Evolutionary conservation across 768 basidiomycete species (phyloP).

Genomic region (Podaxis rugospora): DNA sequence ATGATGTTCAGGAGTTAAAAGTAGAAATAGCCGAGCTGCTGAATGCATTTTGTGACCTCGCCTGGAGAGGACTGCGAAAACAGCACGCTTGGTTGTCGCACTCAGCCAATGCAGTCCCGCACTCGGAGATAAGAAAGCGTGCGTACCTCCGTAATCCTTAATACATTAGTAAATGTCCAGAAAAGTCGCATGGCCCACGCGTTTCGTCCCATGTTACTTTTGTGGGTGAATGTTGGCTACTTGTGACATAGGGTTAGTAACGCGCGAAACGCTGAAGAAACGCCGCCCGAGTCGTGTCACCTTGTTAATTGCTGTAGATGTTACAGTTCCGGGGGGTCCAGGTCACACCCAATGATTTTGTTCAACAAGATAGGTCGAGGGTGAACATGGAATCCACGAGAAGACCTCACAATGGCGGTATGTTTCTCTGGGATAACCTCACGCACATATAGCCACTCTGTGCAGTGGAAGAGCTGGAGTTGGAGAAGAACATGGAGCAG

Average conservation of each 20-base stretch:
- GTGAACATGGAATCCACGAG: too few relatives aligned
- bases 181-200: neutral
- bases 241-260: constrained; percentile 5
- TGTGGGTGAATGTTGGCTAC: neutral
- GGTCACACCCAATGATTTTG: too few relatives aligned
- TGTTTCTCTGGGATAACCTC: too few relatives aligned
- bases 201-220: neutral
- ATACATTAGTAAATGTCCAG: neutral
- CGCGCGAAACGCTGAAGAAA: neutral
- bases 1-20: neutral
- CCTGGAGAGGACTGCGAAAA: neutral
- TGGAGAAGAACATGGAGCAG: too few relatives aligned
- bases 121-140: neutral
- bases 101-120: neutral
- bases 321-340: too few relatives aligned
- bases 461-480: neutral
- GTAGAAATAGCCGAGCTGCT: neutral
- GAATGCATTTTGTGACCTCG: neutral
- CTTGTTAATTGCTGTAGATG: neutral
- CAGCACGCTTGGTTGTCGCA: neutral
- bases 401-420: too few relatives aligned
- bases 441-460: too few relatives aligned
- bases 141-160: neutral
- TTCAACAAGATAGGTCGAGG: too few relatives aligned
- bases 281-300: neutral